Percentiles rank a stretch among this genome's conserved stretches.
Evolutionary conservation across 768 basidiomycete species (phyloP).

Genomic region (Boletales sp.): DNA sequence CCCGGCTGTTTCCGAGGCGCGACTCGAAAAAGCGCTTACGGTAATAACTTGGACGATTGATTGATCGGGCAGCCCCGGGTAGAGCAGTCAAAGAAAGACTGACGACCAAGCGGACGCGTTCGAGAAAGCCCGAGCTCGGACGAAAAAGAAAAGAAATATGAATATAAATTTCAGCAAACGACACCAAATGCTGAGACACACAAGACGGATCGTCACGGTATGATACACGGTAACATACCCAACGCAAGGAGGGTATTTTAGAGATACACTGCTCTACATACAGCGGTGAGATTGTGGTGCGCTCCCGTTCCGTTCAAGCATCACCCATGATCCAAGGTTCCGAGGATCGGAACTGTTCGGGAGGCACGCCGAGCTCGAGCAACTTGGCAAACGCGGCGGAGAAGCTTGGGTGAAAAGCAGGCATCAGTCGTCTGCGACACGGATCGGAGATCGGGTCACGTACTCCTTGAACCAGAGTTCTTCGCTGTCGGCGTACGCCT

Average conservation of each 20-base stretch:
- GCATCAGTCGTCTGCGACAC: neutral
- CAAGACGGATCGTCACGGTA: too few relatives aligned
- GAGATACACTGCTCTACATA: neutral
- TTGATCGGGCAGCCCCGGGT: too few relatives aligned
- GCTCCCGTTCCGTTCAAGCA: constrained; percentile 30
- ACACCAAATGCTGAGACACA: too few relatives aligned
- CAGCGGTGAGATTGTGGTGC: neutral
- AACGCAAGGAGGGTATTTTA: neutral
- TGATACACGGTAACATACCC: neutral
- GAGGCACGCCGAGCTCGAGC: constrained; percentile 92
- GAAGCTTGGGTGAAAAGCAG: constrained; percentile 60
- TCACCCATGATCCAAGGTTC: constrained; percentile 71
- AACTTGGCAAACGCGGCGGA: constrained; percentile 71
- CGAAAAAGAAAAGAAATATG: too few relatives aligned
- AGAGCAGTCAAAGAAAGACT: too few relatives aligned
- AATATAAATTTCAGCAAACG: too few relatives aligned
- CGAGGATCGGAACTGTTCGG: constrained; percentile 63
- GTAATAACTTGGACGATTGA: too few relatives aligned
- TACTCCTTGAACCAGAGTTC: constrained; percentile 94
- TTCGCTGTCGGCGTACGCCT: constrained; percentile 83
- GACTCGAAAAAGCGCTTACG: too few relatives aligned
- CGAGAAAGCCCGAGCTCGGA: too few relatives aligned
- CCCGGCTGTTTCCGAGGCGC: too few relatives aligned
- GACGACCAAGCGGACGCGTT: too few relatives aligned
- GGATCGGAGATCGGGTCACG: constrained; percentile 25